Evolutionary conservation across 441 rosid genomes (phyloP), one percentile per base, ranked within the genome.

Genomic region (Euphorbia schlechtendalii): DNA sequence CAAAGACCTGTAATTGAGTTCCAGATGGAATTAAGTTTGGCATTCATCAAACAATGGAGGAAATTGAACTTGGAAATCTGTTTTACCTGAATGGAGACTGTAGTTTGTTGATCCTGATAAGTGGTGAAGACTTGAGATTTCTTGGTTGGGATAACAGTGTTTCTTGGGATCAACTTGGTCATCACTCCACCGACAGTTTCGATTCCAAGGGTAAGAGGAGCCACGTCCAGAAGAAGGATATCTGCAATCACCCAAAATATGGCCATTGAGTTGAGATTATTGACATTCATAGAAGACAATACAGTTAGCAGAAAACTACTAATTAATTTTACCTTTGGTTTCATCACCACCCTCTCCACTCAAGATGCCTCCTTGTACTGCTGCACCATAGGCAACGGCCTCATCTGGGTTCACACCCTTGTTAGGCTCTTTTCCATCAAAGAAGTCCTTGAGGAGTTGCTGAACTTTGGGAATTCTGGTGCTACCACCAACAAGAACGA

Each of bases 391-490:
- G 71, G 97, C 93, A 64, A 90, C 96, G 0, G 91, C 97, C 74
- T 90, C 96, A 54, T 90, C 97, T 0, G 97, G 93, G 81, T 90
- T 90, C 68, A 88, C 97, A 77, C 97, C 96, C 79, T 90, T 90
- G 81, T 86, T 88, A 14, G 98, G 98, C 78, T 92, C 96, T 76
- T 89, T 86, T 1, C 98, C 98, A 20, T 89, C 86, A 15, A 92
- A 92, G 74, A 78, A 92, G 21, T 92, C 96, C 75, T 80, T 87
- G 53, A 92, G 92, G 10, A 92, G 96, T 79, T 92, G 96, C 30
- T 86, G 94, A 68, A 89, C 88, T 75, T 86, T 89, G 7, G 94
- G 96, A 69, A 89, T 89, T 67, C 96, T 84, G 60, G 92, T 88
- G 63, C 96, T 88, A 60, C 96, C 96, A 66, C 96, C 96, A 15